Evolutionary conservation across 305 asterid genomes (phyloP).

Genomic region (Solanum hybrid): DNA sequence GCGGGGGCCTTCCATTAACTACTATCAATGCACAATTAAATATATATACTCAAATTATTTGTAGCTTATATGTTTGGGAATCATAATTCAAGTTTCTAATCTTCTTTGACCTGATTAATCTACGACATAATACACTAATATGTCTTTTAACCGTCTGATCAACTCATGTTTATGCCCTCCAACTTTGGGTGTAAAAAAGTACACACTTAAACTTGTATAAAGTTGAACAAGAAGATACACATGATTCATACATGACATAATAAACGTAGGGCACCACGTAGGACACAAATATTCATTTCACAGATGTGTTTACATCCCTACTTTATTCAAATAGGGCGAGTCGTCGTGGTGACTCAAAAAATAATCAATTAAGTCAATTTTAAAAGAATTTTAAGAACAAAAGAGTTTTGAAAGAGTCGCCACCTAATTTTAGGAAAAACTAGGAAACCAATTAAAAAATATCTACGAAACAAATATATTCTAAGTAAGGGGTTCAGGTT

Average conservation of each 20-base stretch:
- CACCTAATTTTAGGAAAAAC: neutral
- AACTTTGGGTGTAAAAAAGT: neutral
- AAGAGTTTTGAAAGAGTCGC: neutral
- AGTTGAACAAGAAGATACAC: neutral
- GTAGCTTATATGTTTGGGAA: neutral
- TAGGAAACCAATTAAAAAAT: neutral
- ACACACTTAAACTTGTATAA: neutral
- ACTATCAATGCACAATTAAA: neutral
- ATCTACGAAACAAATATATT: neutral
- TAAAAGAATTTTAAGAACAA: too few relatives aligned
- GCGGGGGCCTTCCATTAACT: neutral
- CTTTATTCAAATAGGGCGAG: neutral
- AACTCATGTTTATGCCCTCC: too few relatives aligned
- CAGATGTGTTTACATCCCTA: neutral
- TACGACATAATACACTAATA: too few relatives aligned
- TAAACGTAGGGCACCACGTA: neutral
- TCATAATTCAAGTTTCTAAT: neutral
- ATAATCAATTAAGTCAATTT: neutral
- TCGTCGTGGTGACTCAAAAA: neutral
- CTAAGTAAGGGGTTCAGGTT: neutral
- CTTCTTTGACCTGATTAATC: neutral
- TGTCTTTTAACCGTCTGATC: neutral
- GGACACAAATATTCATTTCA: neutral
- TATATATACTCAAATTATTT: too few relatives aligned
- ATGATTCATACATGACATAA: neutral